Conservation (phyloP, 768 basidiomycete species). For the Coprinopsis marcescibilis region DNA sequence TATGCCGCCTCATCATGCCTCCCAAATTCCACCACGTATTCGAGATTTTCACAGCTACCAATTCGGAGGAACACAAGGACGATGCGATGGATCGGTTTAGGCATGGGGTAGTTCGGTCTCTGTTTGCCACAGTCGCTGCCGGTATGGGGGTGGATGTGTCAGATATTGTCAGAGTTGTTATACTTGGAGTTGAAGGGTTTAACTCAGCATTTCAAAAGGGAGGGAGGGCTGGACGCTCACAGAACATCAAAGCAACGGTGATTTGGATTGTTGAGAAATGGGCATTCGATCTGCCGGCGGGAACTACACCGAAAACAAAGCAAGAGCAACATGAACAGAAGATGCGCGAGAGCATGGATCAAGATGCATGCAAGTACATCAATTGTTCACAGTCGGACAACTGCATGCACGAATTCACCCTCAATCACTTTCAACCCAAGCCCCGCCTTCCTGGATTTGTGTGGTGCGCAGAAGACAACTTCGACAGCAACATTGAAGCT, state of each 20-base stretch:
- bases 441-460: neutral
- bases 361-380: neutral
- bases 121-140: constrained; percentile 11
- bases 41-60: constrained; percentile 9
- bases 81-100: neutral
- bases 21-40: constrained; percentile 1
- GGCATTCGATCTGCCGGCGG: constrained; percentile 5
- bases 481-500: too few species aligned
- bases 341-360: neutral
- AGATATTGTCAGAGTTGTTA: constrained; percentile 7
- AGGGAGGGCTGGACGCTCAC: constrained; percentile 7
- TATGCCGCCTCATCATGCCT: neutral
- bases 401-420: neutral
- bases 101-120: neutral
- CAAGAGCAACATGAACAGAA: neutral
- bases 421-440: neutral
- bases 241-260: constrained; percentile 2
- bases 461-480: neutral
- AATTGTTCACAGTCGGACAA: constrained; percentile 1
- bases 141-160: constrained; percentile 13
- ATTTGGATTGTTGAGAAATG: constrained; percentile 14
- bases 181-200: constrained; percentile 8
- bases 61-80: constrained; percentile 12
- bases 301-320: neutral
- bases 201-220: constrained; percentile 10